Base-by-base conservation (phyloP, 2,329 filamentous ascomycete species). In the Lasiodiplodia citricola region DNA sequence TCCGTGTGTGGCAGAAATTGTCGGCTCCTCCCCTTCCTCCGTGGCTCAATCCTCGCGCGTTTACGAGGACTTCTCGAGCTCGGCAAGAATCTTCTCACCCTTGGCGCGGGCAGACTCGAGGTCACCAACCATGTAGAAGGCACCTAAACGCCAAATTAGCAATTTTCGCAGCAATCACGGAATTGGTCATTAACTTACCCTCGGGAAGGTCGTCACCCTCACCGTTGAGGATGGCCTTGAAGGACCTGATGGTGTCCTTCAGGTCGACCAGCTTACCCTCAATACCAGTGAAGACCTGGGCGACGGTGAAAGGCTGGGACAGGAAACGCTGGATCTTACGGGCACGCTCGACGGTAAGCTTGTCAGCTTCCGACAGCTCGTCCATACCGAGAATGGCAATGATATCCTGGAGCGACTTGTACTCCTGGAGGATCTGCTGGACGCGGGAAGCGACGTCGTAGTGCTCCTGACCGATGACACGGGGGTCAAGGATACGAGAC, bases 381-480 rank as follows among this genome's bases (percentile, higher is more conserved):
- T 99, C 96, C 96, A 99, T 98, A 91, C 95, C 95, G 83, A 98
- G 87, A 94, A 99, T 99, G 85, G 96, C 96, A 88, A 97, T 97
- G 91, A 99, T 99, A 88, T 99, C 96, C 88, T 99, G 96, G 76
- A 99, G 93, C 74, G 95, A 98, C 92, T 98, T 98, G 92, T 99
- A 99, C 89, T 98, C 96, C 87, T 99, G 96, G 83, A 99, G 91
- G 86, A 97, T 98, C 87, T 97, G 94, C 89, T 99, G 96, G 81
- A 99, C 96, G 78, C 91, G 91, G 83, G 92, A 92, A 83, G 96
- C 96, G 79, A 90, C 95, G 72, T 94, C 83, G 91, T 99, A 99
- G 90, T 99, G 96, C 72, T 99, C 96, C 81, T 98, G 88, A 83
- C 96, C 96, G 80, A 99, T 92, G 81, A 99, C 90, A 92, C 96